phyloP scores from a whole-genome alignment of 2,329 filamentous ascomycete genomes.

The Colletotrichum chlorophyti region DNA sequence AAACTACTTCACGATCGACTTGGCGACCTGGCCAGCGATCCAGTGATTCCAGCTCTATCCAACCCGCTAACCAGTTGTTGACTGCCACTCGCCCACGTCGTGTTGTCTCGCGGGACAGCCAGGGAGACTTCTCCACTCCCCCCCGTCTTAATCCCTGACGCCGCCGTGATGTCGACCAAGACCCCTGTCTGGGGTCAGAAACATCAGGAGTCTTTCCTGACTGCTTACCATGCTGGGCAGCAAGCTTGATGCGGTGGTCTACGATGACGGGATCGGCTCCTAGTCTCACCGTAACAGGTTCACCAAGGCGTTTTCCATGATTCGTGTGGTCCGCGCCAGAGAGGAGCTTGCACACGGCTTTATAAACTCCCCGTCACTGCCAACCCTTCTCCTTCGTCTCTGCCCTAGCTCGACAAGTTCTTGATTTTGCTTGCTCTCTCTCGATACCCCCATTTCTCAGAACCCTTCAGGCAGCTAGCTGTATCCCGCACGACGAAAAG shows the following conservation, averaged over 20 bases:
- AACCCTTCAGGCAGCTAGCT: background rate
- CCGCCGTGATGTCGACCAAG: conserved; percentile 23
- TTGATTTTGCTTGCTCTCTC: background rate
- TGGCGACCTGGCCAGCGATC: conserved; percentile 13
- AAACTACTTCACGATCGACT: conserved; percentile 8
- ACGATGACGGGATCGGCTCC: conserved; percentile 7
- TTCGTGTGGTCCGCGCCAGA: background rate
- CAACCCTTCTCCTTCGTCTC: background rate
- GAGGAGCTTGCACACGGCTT: background rate
- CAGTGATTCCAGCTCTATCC: too few relatives aligned
- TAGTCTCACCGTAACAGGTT: background rate
- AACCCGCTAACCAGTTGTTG: background rate
- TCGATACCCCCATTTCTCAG: background rate
- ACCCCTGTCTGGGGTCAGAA: conserved; percentile 16
- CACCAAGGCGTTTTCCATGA: conserved; percentile 4
- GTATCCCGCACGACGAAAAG: too few relatives aligned
- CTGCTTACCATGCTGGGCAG: conserved; percentile 9
- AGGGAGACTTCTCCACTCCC: conserved; percentile 16
- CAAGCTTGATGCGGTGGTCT: conserved; percentile 11
- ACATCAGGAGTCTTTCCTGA: background rate
- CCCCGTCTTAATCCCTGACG: conserved; percentile 11
- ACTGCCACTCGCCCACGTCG: background rate
- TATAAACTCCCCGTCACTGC: conserved; percentile 13
- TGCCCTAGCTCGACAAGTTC: background rate
- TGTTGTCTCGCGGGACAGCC: conserved; percentile 10